Conservation (phyloP, 2,329 filamentous ascomycete genomes). For the Sporothrix protearum region DNA sequence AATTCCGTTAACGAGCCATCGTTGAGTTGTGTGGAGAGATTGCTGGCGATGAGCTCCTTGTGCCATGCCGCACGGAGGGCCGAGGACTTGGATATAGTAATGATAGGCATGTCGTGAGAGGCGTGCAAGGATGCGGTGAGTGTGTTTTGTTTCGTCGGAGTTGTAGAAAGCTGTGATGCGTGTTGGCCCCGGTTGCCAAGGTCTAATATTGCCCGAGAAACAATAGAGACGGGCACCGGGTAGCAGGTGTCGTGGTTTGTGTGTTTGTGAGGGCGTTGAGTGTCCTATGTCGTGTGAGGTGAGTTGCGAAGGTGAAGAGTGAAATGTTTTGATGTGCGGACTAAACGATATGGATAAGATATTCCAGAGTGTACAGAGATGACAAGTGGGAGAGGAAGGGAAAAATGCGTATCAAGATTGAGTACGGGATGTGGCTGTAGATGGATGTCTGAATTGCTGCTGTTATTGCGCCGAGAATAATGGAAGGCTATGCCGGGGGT, state of each 20-base stretch:
- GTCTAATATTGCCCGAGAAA: conserved; percentile 9
- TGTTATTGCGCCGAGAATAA: conserved; percentile 1
- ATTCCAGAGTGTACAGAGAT: neutral
- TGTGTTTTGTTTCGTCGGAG: neutral
- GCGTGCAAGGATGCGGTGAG: too few species aligned
- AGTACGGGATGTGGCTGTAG: neutral
- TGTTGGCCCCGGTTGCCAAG: conserved; percentile 13
- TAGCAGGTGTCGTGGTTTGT: neutral
- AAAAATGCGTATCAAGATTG: neutral
- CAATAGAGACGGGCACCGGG: conserved; percentile 15
- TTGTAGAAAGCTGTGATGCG: neutral
- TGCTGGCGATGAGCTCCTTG: neutral
- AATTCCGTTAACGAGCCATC: conserved; percentile 11
- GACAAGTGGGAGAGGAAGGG: neutral
- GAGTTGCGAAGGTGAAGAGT: neutral
- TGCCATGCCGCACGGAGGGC: conserved; percentile 20
- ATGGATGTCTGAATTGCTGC: neutral
- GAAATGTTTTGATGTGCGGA: neutral
- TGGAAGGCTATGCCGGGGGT: neutral
- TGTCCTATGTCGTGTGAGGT: neutral
- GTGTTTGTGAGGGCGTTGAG: neutral
- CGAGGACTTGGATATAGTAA: conserved; percentile 14
- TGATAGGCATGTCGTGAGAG: conserved; percentile 17
- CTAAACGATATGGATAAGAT: neutral
- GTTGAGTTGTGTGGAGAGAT: conserved; percentile 16